A percentile compares a stretch with the other conserved stretches of the same genome.
Evolutionary conservation across 805 yeast genomes (phyloP).

Genomic region (Kuraishia molischiana): DNA sequence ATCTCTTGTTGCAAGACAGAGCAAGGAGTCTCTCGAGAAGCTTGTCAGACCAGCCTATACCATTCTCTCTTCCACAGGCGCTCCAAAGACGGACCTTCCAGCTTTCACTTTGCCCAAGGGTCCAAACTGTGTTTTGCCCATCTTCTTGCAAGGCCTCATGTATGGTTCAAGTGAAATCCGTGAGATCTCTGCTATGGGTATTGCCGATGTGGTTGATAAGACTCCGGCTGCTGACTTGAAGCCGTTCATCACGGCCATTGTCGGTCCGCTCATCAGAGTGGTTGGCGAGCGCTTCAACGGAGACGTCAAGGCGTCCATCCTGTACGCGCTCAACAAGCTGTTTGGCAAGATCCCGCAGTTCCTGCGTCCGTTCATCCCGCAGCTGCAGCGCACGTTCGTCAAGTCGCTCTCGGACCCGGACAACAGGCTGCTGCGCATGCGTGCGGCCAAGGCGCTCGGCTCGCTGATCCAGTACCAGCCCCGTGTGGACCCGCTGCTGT

Average conservation of each 20-base stretch:
- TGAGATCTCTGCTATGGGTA: slow-evolving; percentile 80
- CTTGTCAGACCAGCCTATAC: slow-evolving; percentile 75
- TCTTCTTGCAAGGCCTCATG: slow-evolving; percentile 92
- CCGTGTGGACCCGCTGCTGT: slow-evolving; percentile 84
- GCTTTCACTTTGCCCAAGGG: slow-evolving; percentile 77
- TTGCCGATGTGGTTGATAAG: slow-evolving; percentile 76
- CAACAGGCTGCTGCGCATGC: slow-evolving; percentile 61
- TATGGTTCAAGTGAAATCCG: slow-evolving; percentile 80
- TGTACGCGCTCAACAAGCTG: slow-evolving; percentile 71
- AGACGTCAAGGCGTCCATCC: slow-evolving; percentile 90
- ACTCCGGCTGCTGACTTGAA: slow-evolving; percentile 77
- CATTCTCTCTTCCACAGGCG: slow-evolving; percentile 58
- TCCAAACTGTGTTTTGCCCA: slow-evolving; percentile 80
- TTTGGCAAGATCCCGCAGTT: slow-evolving; percentile 81
- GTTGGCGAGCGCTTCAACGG: slow-evolving; percentile 91
- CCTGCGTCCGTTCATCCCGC: slow-evolving; percentile 93
- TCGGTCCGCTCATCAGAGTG: slow-evolving; percentile 97
- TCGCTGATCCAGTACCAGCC: slow-evolving; percentile 84
- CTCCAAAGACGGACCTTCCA: slow-evolving; percentile 52
- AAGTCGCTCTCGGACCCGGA: slow-evolving; percentile 76
- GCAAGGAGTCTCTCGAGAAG: slow-evolving; percentile 68
- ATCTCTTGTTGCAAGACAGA: slow-evolving; percentile 57
- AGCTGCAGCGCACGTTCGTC: slow-evolving; percentile 92
- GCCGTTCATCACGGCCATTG: slow-evolving; percentile 84
- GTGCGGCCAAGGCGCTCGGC: slow-evolving; percentile 89